A percentile compares a stretch with the other conserved stretches of the same genome.
Conservation (phyloP, 768 basidiomycete species). For the Rhizopogon roseolus region DNA sequence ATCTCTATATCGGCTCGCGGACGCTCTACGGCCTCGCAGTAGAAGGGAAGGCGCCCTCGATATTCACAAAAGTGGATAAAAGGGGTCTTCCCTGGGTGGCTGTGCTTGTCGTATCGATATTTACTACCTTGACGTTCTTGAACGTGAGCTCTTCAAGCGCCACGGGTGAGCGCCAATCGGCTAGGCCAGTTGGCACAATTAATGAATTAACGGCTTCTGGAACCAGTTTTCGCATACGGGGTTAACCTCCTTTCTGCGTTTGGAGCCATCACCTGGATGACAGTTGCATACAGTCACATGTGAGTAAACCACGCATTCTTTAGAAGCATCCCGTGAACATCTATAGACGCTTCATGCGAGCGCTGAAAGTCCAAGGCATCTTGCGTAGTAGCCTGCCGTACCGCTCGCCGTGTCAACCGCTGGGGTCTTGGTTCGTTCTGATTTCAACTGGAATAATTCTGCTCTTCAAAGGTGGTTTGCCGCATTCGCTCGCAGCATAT, state of each 20-base stretch:
- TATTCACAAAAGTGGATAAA: conserved; percentile 41
- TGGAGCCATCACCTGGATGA: conserved; percentile 35
- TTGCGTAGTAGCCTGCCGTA: conserved; percentile 43
- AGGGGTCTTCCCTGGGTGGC: conserved; percentile 42
- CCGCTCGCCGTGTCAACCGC: conserved; percentile 59
- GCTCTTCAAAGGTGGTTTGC: conserved; percentile 53
- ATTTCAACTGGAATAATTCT: conserved; percentile 48
- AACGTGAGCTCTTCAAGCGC: conserved; percentile 50
- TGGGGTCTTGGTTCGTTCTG: conserved; percentile 58
- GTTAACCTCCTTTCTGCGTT: conserved; percentile 37
- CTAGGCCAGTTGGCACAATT: background rate
- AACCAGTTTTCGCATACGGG: conserved; percentile 31
- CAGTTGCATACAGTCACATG: conserved; percentile 60
- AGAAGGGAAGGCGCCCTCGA: conserved; percentile 44
- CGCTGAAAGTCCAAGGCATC: conserved; percentile 39
- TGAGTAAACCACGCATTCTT: conserved; percentile 23
- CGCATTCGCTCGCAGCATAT: conserved; percentile 35
- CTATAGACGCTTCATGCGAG: conserved; percentile 43
- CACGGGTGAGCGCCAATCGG: conserved; percentile 33
- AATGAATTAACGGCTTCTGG: background rate
- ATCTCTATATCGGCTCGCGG: conserved; percentile 53
- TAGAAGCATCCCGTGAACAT: conserved; percentile 9
- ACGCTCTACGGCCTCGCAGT: conserved; percentile 50
- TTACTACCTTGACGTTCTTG: conserved; percentile 56
- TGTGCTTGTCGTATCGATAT: conserved; percentile 47